phyloP scores from a whole-genome alignment of 2,329 filamentous ascomycete species.

The Grosmannia penicillata region DNA sequence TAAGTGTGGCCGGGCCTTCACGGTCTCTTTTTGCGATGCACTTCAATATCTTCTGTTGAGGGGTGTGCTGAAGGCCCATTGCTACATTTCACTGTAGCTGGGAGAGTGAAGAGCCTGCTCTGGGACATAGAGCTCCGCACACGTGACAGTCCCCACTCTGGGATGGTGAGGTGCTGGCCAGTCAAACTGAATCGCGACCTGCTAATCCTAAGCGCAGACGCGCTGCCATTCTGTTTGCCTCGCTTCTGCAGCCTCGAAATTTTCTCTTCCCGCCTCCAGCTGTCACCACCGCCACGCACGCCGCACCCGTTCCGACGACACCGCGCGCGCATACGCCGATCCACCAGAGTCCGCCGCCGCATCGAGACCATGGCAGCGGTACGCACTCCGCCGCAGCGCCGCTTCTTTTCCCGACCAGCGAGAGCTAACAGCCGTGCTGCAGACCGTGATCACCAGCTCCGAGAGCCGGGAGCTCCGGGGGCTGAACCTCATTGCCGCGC shows the following conservation, averaged over 20 bases:
- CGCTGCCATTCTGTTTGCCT: background rate
- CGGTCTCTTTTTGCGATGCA: too few species aligned
- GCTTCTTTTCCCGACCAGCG: background rate
- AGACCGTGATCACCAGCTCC: slow-evolving; percentile 64
- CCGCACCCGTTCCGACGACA: background rate
- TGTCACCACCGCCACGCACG: background rate
- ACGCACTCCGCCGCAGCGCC: background rate
- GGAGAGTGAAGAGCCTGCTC: too few species aligned
- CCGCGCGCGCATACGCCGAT: background rate
- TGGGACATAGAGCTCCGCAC: too few species aligned
- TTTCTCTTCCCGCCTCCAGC: too few species aligned
- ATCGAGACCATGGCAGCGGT: slow-evolving; percentile 8
- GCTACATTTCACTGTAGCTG: too few species aligned
- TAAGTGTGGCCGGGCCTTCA: too few species aligned
- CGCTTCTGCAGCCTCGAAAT: background rate
- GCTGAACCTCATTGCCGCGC: slow-evolving; percentile 92
- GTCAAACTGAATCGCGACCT: too few species aligned
- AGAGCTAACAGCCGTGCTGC: background rate
- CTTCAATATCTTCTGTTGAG: too few species aligned
- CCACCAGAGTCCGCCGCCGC: background rate
- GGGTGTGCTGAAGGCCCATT: too few species aligned
- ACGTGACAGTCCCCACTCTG: too few species aligned
- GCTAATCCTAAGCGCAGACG: too few species aligned
- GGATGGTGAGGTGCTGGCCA: too few species aligned
- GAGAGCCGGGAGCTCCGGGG: slow-evolving; percentile 93